Base-by-base conservation (phyloP, 148 eudicot species). In the Silene uniflora region DNA sequence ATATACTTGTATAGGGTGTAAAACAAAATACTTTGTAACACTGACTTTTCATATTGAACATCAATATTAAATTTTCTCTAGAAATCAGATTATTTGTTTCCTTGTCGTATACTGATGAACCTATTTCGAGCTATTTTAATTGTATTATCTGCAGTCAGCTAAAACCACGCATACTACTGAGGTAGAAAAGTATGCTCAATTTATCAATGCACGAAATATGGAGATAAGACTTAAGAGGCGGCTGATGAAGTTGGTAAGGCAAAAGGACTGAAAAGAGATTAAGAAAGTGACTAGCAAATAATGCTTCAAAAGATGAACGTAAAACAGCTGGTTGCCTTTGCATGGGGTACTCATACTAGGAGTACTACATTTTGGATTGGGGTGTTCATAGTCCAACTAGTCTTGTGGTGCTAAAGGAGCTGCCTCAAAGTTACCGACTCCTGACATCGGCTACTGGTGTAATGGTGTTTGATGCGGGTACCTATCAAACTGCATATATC, bases 271-370 rank as follows among this genome's bases (percentile, higher is more conserved):
- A 17, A 19, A 61, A 61, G 25, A 23, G 5, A 29, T 23, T n/a
- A 39, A 3, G 49, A 67, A 39, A 67, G 44, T 67, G 70, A 67
- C 70, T 8, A 67, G 52, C 22, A 54, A 55, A 29, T 52, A 75
- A 68, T 64, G 10, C 10, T 21, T 67, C 64, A 75, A 19, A 39
- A 59, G 24, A 76, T 76, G 66, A 23, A 58, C 73, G 66, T 76
- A 64, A 76, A 76, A 76, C 78, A 76, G 78, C 73, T 76, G 73
- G 52, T n/a, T 67, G 42, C 61, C 66, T 39, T 67, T 58, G n/a
- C 42, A 76, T 76, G 66, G 67, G 65, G 56, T 58, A 68, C 78
- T 62, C 2, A 29, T 25, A n/a, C 24, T n/a, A n/a, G n/a, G n/a
- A n/a, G n/a, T n/a, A n/a, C n/a, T n/a, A n/a, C n/a, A n/a, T 32